Percentiles rank a stretch among this genome's conserved stretches.
Conservation (phyloP, 2,329 filamentous ascomycete species). For the Neofusicoccum sp. region DNA sequence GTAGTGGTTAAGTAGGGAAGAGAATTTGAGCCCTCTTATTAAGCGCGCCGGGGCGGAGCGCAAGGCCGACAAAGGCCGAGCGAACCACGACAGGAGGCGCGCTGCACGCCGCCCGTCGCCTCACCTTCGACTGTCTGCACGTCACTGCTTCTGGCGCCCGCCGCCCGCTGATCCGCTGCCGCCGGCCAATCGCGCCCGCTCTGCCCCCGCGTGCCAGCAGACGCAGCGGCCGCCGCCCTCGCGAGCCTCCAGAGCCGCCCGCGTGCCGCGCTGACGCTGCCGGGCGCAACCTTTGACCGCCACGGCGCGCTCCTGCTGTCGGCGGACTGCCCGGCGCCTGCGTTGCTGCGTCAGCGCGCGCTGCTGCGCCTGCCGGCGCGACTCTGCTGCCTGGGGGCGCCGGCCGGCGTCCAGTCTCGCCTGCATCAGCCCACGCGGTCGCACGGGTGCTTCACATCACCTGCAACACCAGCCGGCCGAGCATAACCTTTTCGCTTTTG, state of each 20-base stretch:
- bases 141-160: conserved; percentile 9
- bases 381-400: too few species aligned
- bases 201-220: not conserved
- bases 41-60: not conserved
- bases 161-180: not conserved
- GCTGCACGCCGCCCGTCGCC: not conserved
- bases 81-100: not conserved
- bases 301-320: too few species aligned
- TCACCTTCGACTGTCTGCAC: not conserved
- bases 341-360: too few species aligned
- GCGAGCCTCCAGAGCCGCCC: not conserved
- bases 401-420: too few species aligned
- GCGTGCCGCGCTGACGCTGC: not conserved
- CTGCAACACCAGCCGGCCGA: too few species aligned
- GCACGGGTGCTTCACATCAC: too few species aligned
- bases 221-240: not conserved
- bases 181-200: not conserved
- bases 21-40: conserved; percentile 13
- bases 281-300: too few species aligned
- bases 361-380: too few species aligned
- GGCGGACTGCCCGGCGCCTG: too few species aligned
- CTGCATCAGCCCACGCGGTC: too few species aligned
- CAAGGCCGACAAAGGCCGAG: not conserved
- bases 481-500: too few species aligned
- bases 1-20: conserved; percentile 10